These are phyloP conservation scores for Anaeromyces robustus DNA, from an alignment of 192 early-diverging fungal genomes.

Conservation along the genomic window DNA sequence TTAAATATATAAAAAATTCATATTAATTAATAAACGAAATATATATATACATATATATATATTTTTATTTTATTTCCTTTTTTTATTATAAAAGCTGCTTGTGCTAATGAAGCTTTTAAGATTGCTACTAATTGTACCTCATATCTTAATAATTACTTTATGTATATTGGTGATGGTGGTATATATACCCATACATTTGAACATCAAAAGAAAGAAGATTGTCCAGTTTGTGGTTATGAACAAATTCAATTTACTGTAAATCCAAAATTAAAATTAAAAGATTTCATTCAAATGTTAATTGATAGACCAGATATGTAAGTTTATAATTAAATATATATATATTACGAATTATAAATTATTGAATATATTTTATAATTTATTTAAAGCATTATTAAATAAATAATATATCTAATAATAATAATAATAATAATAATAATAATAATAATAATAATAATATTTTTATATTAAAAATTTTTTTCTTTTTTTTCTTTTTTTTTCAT, in stretches of 20 bases:
- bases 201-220: constrained; percentile 64
- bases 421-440: not conserved
- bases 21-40: too few relatives aligned
- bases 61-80: too few relatives aligned
- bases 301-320: constrained; percentile 56
- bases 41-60: too few relatives aligned
- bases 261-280: constrained; percentile 44
- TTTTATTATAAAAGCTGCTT: constrained; percentile 62
- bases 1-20: too few relatives aligned
- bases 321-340: not conserved
- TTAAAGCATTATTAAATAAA: too few relatives aligned
- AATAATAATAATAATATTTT: not conserved
- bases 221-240: constrained; percentile 76
- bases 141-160: constrained; percentile 86
- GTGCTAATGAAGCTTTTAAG: constrained; percentile 91
- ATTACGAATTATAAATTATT: too few relatives aligned
- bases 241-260: constrained; percentile 27
- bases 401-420: too few relatives aligned
- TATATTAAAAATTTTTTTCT: not conserved
- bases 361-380: too few relatives aligned
- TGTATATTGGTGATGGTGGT: constrained; percentile 84
- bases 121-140: constrained; percentile 61
- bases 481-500: too few relatives aligned
- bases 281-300: constrained; percentile 66
- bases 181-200: constrained; percentile 83